Conservation (phyloP, 306 rosid species). For the Amphicarpaea edgeworthii region DNA sequence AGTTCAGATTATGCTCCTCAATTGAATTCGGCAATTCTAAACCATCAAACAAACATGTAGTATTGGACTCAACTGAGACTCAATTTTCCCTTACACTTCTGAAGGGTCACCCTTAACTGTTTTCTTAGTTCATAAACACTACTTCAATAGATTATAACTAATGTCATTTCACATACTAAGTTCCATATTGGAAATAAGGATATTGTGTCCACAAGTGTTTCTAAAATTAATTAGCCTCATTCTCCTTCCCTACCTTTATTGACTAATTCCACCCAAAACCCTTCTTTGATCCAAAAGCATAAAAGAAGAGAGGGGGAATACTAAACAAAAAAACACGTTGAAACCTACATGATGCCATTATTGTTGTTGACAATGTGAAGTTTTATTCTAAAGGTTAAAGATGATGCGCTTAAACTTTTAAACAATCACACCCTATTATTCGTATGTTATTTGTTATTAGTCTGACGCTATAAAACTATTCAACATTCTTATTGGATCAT, state of each 20-base stretch:
- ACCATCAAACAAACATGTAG: background rate
- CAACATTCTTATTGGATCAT: no score
- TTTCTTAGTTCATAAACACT: background rate
- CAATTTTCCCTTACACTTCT: background rate
- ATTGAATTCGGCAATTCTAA: background rate
- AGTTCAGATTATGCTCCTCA: background rate
- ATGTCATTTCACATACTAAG: conserved; percentile 10
- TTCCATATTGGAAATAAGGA: conserved; percentile 19
- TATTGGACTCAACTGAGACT: background rate
- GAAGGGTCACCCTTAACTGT: background rate
- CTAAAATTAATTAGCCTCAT: no score
- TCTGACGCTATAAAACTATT: no score
- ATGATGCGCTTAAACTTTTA: no score
- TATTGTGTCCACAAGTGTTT: background rate
- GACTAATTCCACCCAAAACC: conserved; percentile 13
- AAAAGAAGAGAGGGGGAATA: background rate
- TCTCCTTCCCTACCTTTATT: background rate
- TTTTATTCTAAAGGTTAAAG: no score
- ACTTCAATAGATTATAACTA: background rate
- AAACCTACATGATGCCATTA: conserved; percentile 5
- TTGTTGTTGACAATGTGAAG: background rate
- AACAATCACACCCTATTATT: no score
- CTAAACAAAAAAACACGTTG: background rate
- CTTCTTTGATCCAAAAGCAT: background rate
- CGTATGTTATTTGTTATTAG: no score